A percentile compares a stretch with the other conserved stretches of the same genome.
Conservation (phyloP, 202 grass and related monocot genomes). For the Schoenoplectus tabernaemontani region DNA sequence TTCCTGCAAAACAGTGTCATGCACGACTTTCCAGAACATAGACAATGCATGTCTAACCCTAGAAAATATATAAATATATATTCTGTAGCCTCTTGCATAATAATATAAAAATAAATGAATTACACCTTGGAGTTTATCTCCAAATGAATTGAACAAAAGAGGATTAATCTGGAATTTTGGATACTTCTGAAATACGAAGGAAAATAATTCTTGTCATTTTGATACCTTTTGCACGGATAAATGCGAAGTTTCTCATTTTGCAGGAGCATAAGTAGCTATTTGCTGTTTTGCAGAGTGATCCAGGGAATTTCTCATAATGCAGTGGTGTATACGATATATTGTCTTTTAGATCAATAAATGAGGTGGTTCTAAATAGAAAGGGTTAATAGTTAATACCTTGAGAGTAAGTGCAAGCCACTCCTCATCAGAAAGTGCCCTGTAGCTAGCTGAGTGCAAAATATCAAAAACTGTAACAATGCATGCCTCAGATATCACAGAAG, state of each 20-base stretch:
- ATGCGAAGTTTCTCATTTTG: background rate
- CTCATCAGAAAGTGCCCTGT: slow-evolving; percentile 28
- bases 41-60: background rate
- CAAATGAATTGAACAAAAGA: background rate
- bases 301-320: background rate
- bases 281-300: background rate
- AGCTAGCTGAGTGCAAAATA: slow-evolving; percentile 55
- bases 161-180: background rate
- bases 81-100: background rate
- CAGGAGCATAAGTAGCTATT: background rate
- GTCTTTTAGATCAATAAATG: background rate
- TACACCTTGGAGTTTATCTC: background rate
- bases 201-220: background rate
- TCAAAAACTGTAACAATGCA: slow-evolving; percentile 62
- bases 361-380: slow-evolving; percentile 4
- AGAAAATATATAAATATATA: slow-evolving; percentile 5
- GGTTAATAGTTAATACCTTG: slow-evolving; percentile 64
- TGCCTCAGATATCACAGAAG: slow-evolving; percentile 34
- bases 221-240: background rate
- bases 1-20: background rate
- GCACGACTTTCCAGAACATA: background rate
- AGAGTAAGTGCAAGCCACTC: slow-evolving; percentile 60
- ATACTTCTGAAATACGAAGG: background rate
- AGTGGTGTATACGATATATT: background rate
- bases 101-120: slow-evolving; percentile 5